Conservation (phyloP, 306 rosid species). For the Castanea crenata region DNA sequence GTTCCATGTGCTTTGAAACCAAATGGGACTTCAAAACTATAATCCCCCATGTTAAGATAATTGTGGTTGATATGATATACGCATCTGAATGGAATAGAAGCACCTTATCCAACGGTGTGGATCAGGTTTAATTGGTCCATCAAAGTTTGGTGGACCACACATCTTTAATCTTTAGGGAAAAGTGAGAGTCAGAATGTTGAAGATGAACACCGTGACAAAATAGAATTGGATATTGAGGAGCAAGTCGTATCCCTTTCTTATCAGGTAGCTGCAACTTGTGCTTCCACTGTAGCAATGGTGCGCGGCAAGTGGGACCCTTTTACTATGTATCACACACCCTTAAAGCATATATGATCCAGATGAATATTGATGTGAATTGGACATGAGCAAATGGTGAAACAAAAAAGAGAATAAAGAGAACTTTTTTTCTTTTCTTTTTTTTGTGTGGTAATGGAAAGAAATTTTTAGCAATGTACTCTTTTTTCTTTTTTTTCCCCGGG, state of each 20-base stretch:
- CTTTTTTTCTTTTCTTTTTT: too few species aligned
- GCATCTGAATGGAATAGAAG: not conserved
- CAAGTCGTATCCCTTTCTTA: constrained; percentile 23
- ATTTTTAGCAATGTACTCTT: not conserved
- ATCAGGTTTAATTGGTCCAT: not conserved
- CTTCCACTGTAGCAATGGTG: constrained; percentile 19
- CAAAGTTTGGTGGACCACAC: too few species aligned
- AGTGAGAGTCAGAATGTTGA: not conserved
- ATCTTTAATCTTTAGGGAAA: too few species aligned
- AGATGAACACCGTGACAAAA: not conserved
- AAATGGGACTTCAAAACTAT: not conserved
- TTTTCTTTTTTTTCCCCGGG: not conserved
- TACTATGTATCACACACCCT: not conserved
- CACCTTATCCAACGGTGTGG: not conserved
- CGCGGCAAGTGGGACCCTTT: constrained; percentile 15
- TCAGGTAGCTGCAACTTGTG: constrained; percentile 18
- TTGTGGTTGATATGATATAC: too few species aligned
- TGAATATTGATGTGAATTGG: not conserved
- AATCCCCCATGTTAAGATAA: not conserved
- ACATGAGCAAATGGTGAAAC: not conserved
- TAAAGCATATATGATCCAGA: not conserved
- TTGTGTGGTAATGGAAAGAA: too few species aligned
- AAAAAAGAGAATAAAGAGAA: not conserved
- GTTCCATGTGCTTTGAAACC: not conserved
- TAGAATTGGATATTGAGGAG: constrained; percentile 11